phyloP scores from a whole-genome alignment of 208 protist genomes.

The Trypanosoma boissoni region DNA sequence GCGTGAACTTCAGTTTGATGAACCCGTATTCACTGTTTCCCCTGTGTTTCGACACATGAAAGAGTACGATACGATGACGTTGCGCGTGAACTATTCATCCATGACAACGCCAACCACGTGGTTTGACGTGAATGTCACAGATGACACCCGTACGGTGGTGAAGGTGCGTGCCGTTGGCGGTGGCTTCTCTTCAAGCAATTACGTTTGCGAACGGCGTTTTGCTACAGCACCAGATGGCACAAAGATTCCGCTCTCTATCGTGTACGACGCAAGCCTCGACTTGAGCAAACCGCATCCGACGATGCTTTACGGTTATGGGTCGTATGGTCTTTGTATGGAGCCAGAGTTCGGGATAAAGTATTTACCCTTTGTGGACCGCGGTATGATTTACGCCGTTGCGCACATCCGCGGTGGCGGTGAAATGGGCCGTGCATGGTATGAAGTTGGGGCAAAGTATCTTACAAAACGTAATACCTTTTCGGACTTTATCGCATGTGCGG shows the following conservation, averaged over 20 bases:
- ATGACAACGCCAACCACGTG: slow-evolving; percentile 78
- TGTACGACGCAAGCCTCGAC: slow-evolving; percentile 77
- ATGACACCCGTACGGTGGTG: slow-evolving; percentile 32
- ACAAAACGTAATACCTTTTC: slow-evolving; percentile 93
- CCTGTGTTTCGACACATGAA: slow-evolving; percentile 57
- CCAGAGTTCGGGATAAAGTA: slow-evolving; percentile 75
- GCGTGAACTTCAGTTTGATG: slow-evolving; percentile 59
- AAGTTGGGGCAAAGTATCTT: slow-evolving; percentile 90
- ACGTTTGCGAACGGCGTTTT: slow-evolving; percentile 63
- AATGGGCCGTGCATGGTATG: slow-evolving; percentile 90
- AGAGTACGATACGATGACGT: slow-evolving; percentile 57
- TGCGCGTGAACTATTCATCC: slow-evolving; percentile 82
- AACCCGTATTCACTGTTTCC: slow-evolving; percentile 69
- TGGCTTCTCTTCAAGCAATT: slow-evolving; percentile 65
- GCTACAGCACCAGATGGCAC: slow-evolving; percentile 75
- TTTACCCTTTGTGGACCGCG: slow-evolving; percentile 84
- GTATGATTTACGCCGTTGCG: slow-evolving; percentile 89
- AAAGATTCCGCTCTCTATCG: slow-evolving; percentile 72
- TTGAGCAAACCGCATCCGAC: slow-evolving; percentile 62
- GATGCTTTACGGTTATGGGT: slow-evolving; percentile 91
- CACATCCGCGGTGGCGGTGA: slow-evolving; percentile 93
- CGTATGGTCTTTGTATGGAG: slow-evolving; percentile 88
- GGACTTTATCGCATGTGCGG: slow-evolving; percentile 91
- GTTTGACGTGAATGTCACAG: slow-evolving; percentile 42
- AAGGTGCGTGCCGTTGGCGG: slow-evolving; percentile 77